Conservation (phyloP, 2,329 filamentous ascomycete species). For the Orbilia javanica region DNA sequence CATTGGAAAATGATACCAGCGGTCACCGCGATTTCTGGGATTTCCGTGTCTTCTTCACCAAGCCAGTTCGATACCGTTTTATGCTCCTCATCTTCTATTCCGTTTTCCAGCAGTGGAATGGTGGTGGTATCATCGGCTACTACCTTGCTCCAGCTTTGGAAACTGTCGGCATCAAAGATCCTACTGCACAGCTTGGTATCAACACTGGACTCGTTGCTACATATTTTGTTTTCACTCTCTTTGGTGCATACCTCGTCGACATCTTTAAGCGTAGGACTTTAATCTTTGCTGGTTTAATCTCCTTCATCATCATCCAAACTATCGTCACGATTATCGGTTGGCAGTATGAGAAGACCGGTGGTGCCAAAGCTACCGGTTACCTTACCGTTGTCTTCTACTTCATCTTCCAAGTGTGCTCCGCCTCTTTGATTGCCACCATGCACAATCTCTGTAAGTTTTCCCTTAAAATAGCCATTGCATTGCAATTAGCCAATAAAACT, state of each 20-base stretch:
- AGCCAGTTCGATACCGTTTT: slow-evolving; percentile 66
- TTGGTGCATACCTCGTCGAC: slow-evolving; percentile 67
- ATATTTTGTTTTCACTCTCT: slow-evolving; percentile 68
- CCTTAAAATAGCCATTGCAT: background rate
- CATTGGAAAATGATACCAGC: slow-evolving; percentile 65
- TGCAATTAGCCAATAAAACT: background rate
- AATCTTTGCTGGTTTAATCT: slow-evolving; percentile 67
- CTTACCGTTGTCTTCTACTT: slow-evolving; percentile 69
- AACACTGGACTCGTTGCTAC: slow-evolving; percentile 67
- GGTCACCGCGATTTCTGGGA: slow-evolving; percentile 67
- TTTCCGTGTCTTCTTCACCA: slow-evolving; percentile 68
- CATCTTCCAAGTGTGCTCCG: slow-evolving; percentile 68
- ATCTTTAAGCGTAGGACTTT: slow-evolving; percentile 66
- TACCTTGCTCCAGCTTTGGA: slow-evolving; percentile 66
- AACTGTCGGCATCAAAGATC: slow-evolving; percentile 66
- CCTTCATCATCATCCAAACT: slow-evolving; percentile 67
- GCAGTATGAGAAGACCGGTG: slow-evolving; percentile 65
- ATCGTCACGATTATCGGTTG: slow-evolving; percentile 68
- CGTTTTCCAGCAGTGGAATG: slow-evolving; percentile 68
- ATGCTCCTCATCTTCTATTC: slow-evolving; percentile 68
- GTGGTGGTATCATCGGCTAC: slow-evolving; percentile 67
- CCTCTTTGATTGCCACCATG: slow-evolving; percentile 68
- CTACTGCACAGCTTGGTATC: slow-evolving; percentile 66
- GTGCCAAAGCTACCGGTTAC: slow-evolving; percentile 64
- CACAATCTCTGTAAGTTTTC: slow-evolving; percentile 65